phyloP scores from a whole-genome alignment of 2,329 filamentous ascomycete genomes.

The Trichoderma sp. region DNA sequence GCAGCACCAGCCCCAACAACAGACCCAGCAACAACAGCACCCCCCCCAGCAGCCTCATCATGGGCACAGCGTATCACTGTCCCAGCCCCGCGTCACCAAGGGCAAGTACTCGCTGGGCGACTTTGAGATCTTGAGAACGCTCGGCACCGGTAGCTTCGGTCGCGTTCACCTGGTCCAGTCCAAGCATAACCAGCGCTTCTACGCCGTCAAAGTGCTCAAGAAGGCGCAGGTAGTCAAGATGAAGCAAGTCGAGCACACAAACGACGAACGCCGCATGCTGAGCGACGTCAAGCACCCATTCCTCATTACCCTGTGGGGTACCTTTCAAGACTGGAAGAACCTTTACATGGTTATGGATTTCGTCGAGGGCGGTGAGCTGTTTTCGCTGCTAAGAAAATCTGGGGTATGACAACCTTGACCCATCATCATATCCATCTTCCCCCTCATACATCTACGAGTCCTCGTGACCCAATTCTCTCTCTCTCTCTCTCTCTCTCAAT shows the following conservation, averaged over 20 bases:
- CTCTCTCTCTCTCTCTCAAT: neutral
- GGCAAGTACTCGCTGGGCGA: constrained; percentile 94
- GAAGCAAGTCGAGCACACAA: constrained; percentile 99
- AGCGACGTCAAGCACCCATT: constrained; percentile 97
- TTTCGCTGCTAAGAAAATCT: constrained; percentile 93
- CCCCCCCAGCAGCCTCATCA: constrained; percentile 39
- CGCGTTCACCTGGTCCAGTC: constrained; percentile 96
- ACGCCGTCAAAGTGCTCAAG: constrained; percentile 97
- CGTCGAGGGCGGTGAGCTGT: constrained; percentile 96
- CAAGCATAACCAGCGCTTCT: constrained; percentile 96
- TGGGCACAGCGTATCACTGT: constrained; percentile 34
- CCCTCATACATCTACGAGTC: neutral
- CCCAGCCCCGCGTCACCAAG: constrained; percentile 72
- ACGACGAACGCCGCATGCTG: constrained; percentile 94
- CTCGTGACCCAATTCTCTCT: neutral
- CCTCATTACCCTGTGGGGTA: constrained; percentile 96
- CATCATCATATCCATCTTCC: neutral
- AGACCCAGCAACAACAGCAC: constrained; percentile 34
- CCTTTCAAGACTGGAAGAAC: constrained; percentile 93
- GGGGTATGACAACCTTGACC: constrained; percentile 56
- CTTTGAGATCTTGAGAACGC: constrained; percentile 85
- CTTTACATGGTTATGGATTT: constrained; percentile 99
- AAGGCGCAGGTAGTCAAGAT: constrained; percentile 99
- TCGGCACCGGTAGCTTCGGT: constrained; percentile 96
- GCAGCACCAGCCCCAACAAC: constrained; percentile 22